Evolutionary conservation across 306 rosid genomes (phyloP).

Genomic region (Dalbergia oliveri): DNA sequence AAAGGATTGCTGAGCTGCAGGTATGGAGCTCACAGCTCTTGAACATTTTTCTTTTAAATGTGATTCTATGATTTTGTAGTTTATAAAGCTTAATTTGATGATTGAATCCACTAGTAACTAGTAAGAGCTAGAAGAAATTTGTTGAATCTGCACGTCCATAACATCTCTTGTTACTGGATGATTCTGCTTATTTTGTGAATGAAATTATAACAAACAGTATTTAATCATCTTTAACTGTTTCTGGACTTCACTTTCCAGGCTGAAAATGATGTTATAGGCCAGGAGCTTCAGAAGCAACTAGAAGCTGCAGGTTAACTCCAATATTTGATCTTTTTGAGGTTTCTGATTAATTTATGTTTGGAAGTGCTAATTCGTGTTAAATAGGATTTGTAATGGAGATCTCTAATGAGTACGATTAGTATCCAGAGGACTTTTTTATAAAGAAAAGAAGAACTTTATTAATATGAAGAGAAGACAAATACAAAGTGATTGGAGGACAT

Average conservation of each 20-base stretch:
- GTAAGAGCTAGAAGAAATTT: not conserved
- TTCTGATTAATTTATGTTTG: constrained; percentile 27
- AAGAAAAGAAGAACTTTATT: no score
- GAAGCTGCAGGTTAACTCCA: constrained; percentile 87
- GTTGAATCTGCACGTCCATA: not conserved
- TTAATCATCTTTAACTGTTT: constrained; percentile 20
- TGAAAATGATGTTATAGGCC: constrained; percentile 83
- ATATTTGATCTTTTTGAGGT: not conserved
- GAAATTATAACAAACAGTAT: constrained; percentile 1
- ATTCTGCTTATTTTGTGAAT: not conserved
- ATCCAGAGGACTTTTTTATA: no score
- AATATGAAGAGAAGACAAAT: no score
- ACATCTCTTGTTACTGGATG: not conserved
- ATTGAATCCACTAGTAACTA: not conserved
- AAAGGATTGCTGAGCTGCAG: constrained; percentile 86
- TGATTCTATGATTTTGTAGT: not conserved
- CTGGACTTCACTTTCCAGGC: constrained; percentile 59
- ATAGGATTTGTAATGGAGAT: constrained; percentile 3
- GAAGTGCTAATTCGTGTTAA: not conserved
- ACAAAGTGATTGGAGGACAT: no score
- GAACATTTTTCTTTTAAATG: not conserved
- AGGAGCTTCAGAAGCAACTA: constrained; percentile 89
- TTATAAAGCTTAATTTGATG: constrained; percentile 7
- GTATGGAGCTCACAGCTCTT: constrained; percentile 48
- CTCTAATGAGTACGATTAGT: not conserved